Evolutionary conservation across 2,329 filamentous ascomycete genomes (phyloP), one percentile per base, ranked within the genome.

Genomic region (Trichothecium sympodiale): DNA sequence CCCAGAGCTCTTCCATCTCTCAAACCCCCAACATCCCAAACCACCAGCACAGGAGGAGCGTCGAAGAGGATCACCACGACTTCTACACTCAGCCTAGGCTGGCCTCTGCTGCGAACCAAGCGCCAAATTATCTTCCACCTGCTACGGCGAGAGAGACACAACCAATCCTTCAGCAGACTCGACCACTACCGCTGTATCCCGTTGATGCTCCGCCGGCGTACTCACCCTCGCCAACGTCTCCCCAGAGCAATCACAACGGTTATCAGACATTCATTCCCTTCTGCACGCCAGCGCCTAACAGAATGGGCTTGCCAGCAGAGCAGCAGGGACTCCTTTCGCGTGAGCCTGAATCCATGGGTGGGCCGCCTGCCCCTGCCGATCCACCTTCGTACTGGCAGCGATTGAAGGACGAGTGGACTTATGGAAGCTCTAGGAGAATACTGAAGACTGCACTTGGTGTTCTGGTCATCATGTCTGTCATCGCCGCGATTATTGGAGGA

Each of bases 171-270:
- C 42, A 42, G 32, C 46, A 51, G 13, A 6, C 20, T 25, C 20
- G 20, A 10, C 20, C 43, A 42, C 26, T 25, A 25, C 20, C 20
- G 10, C 20, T 25, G 20, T 10, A 25, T 10, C 52, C 47, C 3
- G 41, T 44, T 29, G 64, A 67, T 38, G 65, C 67, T 5, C 68
- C 68, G 8, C 68, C 68, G 6, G 68, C 68, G 8, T 72, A 71
- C 47, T 65, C 63, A 3, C 65, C 47, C 4, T 31, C 27, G 3
- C 40, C 43, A 4, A 54, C 56, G 13, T 53, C 56, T 16, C 60
- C 61, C 10, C 50, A 56, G 7, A 42, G 50, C 13, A 37, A 37
- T 18, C 38, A 33, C 33, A 50, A 41, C 37, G 60, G 56, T 41
- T 69, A 71, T 46, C 62, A 55, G 39, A 69, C 67, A 7, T 67